Percentiles rank a stretch among this genome's conserved stretches.
Conservation (phyloP, 441 rosid species). For the Viola pubescens region DNA sequence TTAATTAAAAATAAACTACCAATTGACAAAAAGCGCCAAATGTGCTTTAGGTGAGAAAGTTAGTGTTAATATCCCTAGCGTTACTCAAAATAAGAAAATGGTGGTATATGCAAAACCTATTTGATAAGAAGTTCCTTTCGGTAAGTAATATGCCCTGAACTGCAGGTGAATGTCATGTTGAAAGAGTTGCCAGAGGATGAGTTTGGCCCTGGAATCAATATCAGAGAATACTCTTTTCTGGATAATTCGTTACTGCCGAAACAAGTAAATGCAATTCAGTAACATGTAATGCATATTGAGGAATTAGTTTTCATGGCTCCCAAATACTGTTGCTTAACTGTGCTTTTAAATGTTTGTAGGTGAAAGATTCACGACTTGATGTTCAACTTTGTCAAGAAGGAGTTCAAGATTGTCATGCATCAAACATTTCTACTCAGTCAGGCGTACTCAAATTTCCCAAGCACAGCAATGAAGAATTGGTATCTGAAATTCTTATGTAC, state of each 20-base stretch:
- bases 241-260: constrained; percentile 70
- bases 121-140: no score
- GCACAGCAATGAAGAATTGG: constrained; percentile 75
- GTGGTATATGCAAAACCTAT: no score
- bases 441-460: constrained; percentile 70
- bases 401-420: constrained; percentile 43
- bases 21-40: no score
- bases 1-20: no score
- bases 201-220: constrained; percentile 71
- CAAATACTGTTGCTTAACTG: background rate
- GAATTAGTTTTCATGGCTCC: background rate
- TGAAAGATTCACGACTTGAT: constrained; percentile 85
- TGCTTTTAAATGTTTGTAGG: constrained; percentile 37
- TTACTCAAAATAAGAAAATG: background rate
- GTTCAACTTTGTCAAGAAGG: constrained; percentile 87
- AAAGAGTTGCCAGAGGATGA: constrained; percentile 63
- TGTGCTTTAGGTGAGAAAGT: no score
- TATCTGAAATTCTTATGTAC: constrained; percentile 26
- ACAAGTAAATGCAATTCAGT: constrained; percentile 35
- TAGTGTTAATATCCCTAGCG: background rate
- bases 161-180: constrained; percentile 78
- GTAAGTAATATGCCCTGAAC: constrained; percentile 14
- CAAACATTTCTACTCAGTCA: constrained; percentile 37
- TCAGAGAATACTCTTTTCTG: constrained; percentile 86
- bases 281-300: background rate